A percentile compares a stretch with the other conserved stretches of the same genome.
Conservation (phyloP, 208 protist genomes). For the Dictyostelium gargantuum region DNA sequence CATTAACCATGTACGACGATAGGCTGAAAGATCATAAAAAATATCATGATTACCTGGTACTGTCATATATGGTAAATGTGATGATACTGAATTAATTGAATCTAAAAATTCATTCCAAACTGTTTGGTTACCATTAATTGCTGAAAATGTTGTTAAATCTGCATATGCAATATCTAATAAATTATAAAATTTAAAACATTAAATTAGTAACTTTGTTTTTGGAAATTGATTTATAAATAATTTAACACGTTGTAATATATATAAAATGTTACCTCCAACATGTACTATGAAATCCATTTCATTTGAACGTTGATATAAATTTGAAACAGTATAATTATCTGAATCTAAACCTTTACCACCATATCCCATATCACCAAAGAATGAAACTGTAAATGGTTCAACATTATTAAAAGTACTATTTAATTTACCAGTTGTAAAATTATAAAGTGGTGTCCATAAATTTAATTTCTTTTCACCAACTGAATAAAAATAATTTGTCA, state of each 20-base stretch:
- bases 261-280: too few species aligned
- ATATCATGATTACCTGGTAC: constrained; percentile 44
- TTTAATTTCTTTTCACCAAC: neutral
- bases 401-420: neutral
- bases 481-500: constrained; percentile 12
- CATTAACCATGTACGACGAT: constrained; percentile 29
- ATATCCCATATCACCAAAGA: constrained; percentile 49
- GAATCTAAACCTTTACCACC: neutral
- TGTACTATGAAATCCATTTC: neutral
- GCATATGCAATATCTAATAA: constrained; percentile 24
- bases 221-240: too few species aligned
- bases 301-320: neutral
- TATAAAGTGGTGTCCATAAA: neutral
- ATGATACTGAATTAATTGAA: neutral
- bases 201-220: too few species aligned
- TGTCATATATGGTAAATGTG: neutral
- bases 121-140: constrained; percentile 30
- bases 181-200: too few species aligned
- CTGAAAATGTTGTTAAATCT: neutral
- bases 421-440: neutral
- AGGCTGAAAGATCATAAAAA: neutral
- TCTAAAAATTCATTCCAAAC: constrained; percentile 43
- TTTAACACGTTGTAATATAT: too few species aligned
- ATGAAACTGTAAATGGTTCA: neutral
- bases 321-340: neutral